phyloP scores from a whole-genome alignment of 495 filamentous ascomycete species.

The Bombardia bombarda region DNA sequence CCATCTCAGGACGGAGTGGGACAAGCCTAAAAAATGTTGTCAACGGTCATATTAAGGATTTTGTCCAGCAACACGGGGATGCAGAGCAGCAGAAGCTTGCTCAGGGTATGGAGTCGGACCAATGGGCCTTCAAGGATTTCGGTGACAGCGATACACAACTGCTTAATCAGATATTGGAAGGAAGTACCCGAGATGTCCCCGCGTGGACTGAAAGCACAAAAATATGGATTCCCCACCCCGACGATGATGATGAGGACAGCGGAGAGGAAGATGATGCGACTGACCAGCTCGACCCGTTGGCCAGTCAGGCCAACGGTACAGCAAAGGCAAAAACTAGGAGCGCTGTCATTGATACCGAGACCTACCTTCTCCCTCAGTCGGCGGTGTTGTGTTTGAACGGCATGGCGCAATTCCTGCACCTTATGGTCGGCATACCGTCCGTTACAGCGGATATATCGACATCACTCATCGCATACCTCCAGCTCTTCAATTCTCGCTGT shows the following conservation, averaged over 20 bases:
- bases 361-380: conserved; percentile 78
- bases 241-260: conserved; percentile 23
- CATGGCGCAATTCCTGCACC: conserved; percentile 71
- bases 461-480: conserved; percentile 55
- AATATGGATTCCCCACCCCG: conserved; percentile 55
- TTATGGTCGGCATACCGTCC: conserved; percentile 76
- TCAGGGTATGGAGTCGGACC: conserved; percentile 78
- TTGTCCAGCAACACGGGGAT: conserved; percentile 68
- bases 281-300: conserved; percentile 5
- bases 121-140: conserved; percentile 87
- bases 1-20: conserved; percentile 83
- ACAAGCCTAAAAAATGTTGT: conserved; percentile 79
- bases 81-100: conserved; percentile 71
- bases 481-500: conserved; percentile 89
- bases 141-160: conserved; percentile 54
- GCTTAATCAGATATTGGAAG: conserved; percentile 60
- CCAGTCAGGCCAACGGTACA: conserved; percentile 40
- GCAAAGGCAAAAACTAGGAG: conserved; percentile 59
- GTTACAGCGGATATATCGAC: conserved; percentile 78
- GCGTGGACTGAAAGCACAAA: conserved; percentile 64
- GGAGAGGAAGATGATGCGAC: not conserved
- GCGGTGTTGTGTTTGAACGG: conserved; percentile 70
- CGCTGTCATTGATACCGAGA: conserved; percentile 76
- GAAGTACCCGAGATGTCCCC: conserved; percentile 71
- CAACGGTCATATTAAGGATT: conserved; percentile 86